Conservation (phyloP, 2,329 filamentous ascomycete species). For the Calonectria multiphialidica region DNA sequence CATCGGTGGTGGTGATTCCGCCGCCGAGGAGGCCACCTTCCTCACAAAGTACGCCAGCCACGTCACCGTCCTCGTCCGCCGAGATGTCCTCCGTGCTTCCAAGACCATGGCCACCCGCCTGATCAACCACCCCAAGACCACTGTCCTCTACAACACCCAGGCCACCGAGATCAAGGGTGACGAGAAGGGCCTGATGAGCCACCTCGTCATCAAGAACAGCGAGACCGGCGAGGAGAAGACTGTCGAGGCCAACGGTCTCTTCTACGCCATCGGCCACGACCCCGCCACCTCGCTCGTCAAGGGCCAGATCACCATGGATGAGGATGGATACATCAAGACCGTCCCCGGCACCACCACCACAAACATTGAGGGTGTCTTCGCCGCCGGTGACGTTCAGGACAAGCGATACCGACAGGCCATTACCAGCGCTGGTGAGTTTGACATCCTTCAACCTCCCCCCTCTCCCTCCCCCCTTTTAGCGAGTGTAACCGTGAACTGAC, state of each 20-base stretch:
- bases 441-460: neutral
- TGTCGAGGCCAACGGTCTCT: constrained; percentile 91
- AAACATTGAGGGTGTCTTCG: constrained; percentile 91
- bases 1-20: constrained; percentile 96
- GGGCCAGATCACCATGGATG: constrained; percentile 88
- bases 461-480: neutral
- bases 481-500: neutral
- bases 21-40: constrained; percentile 97
- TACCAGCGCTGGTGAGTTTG: constrained; percentile 87
- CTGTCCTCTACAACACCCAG: constrained; percentile 86
- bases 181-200: constrained; percentile 87
- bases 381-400: constrained; percentile 97
- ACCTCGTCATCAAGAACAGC: constrained; percentile 85
- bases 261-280: constrained; percentile 98
- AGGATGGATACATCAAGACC: constrained; percentile 91
- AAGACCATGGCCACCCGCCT: constrained; percentile 93
- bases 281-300: constrained; percentile 93
- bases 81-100: constrained; percentile 86
- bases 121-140: constrained; percentile 87
- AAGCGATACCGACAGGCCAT: constrained; percentile 98
- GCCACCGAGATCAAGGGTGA: constrained; percentile 89
- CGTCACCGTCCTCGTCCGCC: constrained; percentile 92
- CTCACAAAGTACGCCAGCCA: constrained; percentile 97
- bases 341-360: constrained; percentile 90
- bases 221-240: constrained; percentile 82